phyloP scores from a whole-genome alignment of 2,329 filamentous ascomycete species.

The Hypoxylon sp. region DNA sequence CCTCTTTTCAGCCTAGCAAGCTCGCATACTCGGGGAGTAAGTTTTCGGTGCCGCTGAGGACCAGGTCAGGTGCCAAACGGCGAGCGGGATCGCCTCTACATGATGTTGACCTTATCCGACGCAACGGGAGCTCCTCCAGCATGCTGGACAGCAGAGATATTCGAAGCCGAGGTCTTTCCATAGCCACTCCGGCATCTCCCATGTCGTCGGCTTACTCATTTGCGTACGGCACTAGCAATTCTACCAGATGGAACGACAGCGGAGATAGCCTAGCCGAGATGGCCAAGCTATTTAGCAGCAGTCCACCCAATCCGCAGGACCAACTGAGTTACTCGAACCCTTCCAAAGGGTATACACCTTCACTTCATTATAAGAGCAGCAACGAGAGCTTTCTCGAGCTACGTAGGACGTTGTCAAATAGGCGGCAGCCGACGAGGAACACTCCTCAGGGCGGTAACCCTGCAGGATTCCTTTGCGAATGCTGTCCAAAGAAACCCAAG shows the following conservation, averaged over 20 bases:
- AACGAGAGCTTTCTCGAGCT: conserved; percentile 33
- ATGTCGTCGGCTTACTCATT: conserved; percentile 33
- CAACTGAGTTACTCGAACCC: conserved; percentile 19
- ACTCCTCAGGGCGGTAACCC: not conserved
- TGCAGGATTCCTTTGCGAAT: conserved; percentile 20
- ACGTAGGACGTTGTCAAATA: conserved; percentile 24
- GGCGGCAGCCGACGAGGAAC: conserved; percentile 9
- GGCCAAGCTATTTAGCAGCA: conserved; percentile 21
- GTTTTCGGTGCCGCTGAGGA: conserved; percentile 24
- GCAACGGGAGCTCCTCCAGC: conserved; percentile 35
- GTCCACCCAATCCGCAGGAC: conserved; percentile 22
- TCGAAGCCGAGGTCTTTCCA: conserved; percentile 22
- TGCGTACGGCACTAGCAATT: conserved; percentile 27
- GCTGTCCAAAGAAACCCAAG: conserved; percentile 36
- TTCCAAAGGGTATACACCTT: conserved; percentile 14
- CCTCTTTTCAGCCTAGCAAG: conserved; percentile 9
- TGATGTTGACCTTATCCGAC: conserved; percentile 16
- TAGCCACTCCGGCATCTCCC: conserved; percentile 23
- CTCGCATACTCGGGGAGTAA: not conserved
- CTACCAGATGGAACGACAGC: conserved; percentile 30
- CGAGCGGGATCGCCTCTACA: conserved; percentile 30
- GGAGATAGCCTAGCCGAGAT: conserved; percentile 29
- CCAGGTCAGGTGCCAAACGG: conserved; percentile 24
- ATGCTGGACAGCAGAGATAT: conserved; percentile 25
- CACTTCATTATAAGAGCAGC: conserved; percentile 32